Base-by-base conservation (phyloP, 2,329 filamentous ascomycete species). In the Exophiala sideris region DNA sequence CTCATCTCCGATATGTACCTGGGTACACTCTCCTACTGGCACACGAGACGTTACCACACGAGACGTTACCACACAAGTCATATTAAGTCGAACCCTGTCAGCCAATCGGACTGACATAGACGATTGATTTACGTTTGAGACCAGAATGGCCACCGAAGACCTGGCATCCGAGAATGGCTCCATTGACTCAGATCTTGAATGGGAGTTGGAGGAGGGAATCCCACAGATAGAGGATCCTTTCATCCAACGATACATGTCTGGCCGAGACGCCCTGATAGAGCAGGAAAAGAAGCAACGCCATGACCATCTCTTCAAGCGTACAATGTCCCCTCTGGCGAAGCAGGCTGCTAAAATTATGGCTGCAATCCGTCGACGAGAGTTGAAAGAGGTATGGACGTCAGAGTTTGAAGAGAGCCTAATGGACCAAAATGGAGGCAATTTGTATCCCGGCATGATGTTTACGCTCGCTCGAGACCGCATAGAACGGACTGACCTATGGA, bases 381-480 rank as follows among this genome's bases (percentile, higher is more conserved):
- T 85, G 65, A 76, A 79, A 48, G 85, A 83, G 2, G 75, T 92
- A 56, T 96, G 91, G 91, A 90, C 85, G 8, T 77, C 81, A 32
- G 80, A 83, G 42, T 82, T 87, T 46, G 87, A 92, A 64, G 85
- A 91, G 65, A 78, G 78, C 41, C 74, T 90, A 2, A 84, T 86
- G 3, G 79, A 81, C 59, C 73, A 82, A 52, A 75, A 74, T 21
- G 77, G 83, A 63, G 79, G 83, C 57, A 82, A 84, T 62, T 75
- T 92, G 47, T 89, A 88, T 67, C 90, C 90, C 0, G 91, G 91
- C 9, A 95, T 96, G 87, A 94, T 95, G 88, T 96, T 96, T 72
- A 85, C 82, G 34, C 79, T 92, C 34, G 90, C 90, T 63, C 92
- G 91, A 70, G 81, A 85, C n/a, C 83, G 84, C 35, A 95, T 96